A percentile compares a stretch with the other conserved stretches of the same genome.
These are phyloP conservation scores for Clathrospora elynae DNA, from an alignment of 2,329 filamentous ascomycete genomes.

Conservation along the genomic window DNA sequence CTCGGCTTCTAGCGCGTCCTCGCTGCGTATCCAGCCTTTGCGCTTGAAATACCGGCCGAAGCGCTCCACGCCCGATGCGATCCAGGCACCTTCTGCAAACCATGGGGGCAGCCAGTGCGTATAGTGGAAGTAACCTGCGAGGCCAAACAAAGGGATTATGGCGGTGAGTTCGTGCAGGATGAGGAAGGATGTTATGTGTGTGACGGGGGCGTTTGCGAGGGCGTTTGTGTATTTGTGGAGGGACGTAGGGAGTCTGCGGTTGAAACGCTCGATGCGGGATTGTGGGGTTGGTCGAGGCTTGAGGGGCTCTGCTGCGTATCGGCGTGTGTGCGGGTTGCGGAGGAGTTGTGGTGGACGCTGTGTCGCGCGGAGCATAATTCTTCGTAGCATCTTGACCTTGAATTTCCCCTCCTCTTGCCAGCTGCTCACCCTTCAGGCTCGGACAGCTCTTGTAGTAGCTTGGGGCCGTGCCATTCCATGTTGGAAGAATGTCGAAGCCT, in stretches of 20 bases:
- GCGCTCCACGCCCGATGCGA: constrained; percentile 67
- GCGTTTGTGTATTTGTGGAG: constrained; percentile 71
- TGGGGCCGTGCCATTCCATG: constrained; percentile 5
- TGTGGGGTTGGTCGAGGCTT: constrained; percentile 27
- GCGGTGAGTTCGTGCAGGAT: constrained; percentile 88
- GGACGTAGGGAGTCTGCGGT: constrained; percentile 61
- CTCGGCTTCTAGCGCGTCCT: constrained; percentile 54
- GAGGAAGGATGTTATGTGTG: constrained; percentile 84
- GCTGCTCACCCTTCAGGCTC: constrained; percentile 5
- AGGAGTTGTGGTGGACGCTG: constrained; percentile 1
- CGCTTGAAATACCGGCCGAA: constrained; percentile 78
- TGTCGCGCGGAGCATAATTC: constrained; percentile 6
- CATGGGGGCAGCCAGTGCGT: constrained; percentile 71
- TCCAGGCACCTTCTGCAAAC: constrained; percentile 58
- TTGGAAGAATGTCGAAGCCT: neutral
- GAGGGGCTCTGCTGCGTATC: constrained; percentile 24
- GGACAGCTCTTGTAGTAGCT: neutral
- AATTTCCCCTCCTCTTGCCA: constrained; percentile 6
- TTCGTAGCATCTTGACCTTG: constrained; percentile 18
- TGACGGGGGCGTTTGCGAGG: constrained; percentile 76
- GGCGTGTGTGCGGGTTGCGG: constrained; percentile 18
- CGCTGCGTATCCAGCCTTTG: constrained; percentile 78
- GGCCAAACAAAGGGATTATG: constrained; percentile 66
- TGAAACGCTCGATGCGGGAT: constrained; percentile 44
- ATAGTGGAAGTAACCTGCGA: constrained; percentile 59